Base-by-base conservation (phyloP, 1,139 yeast species). In the Citeromyces hawaiiensis region DNA sequence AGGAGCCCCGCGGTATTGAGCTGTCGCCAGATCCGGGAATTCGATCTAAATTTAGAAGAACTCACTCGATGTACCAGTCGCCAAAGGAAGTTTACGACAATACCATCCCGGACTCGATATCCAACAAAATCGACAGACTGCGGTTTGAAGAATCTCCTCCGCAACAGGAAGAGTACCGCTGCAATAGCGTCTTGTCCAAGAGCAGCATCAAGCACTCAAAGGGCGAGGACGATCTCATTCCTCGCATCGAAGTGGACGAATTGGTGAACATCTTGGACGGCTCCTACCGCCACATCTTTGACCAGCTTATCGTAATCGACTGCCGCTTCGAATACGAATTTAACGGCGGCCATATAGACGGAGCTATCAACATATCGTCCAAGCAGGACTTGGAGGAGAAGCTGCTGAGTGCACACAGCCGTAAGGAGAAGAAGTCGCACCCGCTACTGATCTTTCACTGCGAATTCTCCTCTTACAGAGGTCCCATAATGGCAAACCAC, bases 321-420 rank as follows among this genome's bases (percentile, higher is more conserved):
- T 87, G 97, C 55, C 72, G 98, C 39, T 91, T 91, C 53, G 86
- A 80, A 50, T 91, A 91, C 61, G 98, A 91, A 59, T 93, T 63
- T 56, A 68, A 72, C 33, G 97, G 98, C 21, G 98, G 98, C 27
- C 98, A 93, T 58, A 85, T 91, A 38, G 71, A 68, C 36, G 79
- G 83, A 37, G 94, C 98, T 10, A 52, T 83, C 41, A 91, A 91
- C 56, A 67, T 87, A 34, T 76, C 83, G 36, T 71, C 82, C 37
- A 80, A 82, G 48, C 73, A 72, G 43, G 78, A 73, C 39, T 62
- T 91, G 39, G 91, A 83, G 51, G 60, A 67, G 29, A 56, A 47
- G 37, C 68, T 76, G 43, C 63, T 56, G n/a, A 45, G 43, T 16
- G 47, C 49, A 48, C 23, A 47, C 45, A 25, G 47, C 50, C 6